Evolutionary conservation across 768 basidiomycete genomes (phyloP).

Genomic region (Psilocybe cyanescens): DNA sequence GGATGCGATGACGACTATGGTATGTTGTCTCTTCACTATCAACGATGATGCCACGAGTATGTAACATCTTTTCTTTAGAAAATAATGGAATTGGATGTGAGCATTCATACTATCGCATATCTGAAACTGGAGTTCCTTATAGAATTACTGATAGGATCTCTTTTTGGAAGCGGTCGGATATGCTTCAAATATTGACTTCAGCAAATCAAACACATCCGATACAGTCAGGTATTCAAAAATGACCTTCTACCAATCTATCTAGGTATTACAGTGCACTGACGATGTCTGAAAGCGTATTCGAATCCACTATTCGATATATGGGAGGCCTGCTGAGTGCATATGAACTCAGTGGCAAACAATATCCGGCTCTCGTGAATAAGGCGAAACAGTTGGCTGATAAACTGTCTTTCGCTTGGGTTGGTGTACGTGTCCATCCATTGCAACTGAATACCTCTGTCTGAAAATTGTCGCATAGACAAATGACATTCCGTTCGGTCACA

Average conservation of each 20-base stretch:
- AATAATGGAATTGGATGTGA: constrained; percentile 61
- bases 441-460: background rate
- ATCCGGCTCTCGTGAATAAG: constrained; percentile 56
- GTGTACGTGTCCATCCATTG: constrained; percentile 36
- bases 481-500: constrained; percentile 41
- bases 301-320: constrained; percentile 76
- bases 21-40: constrained; percentile 24
- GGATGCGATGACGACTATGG: constrained; percentile 67
- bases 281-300: constrained; percentile 60
- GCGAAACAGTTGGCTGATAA: constrained; percentile 67
- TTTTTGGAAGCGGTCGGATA: constrained; percentile 60
- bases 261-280: background rate
- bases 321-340: constrained; percentile 70
- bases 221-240: constrained; percentile 38
- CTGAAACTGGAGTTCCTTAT: background rate
- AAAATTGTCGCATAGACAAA: constrained; percentile 30
- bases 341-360: constrained; percentile 60
- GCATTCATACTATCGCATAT: constrained; percentile 4
- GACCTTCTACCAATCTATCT: no score
- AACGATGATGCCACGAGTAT: background rate
- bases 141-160: constrained; percentile 38
- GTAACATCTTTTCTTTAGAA: constrained; percentile 32
- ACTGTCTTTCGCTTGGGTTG: constrained; percentile 62
- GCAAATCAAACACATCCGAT: constrained; percentile 41
- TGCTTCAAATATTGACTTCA: constrained; percentile 58